phyloP scores from a whole-genome alignment of 176 grass and related monocot species.

The Oryza brachyantha region DNA sequence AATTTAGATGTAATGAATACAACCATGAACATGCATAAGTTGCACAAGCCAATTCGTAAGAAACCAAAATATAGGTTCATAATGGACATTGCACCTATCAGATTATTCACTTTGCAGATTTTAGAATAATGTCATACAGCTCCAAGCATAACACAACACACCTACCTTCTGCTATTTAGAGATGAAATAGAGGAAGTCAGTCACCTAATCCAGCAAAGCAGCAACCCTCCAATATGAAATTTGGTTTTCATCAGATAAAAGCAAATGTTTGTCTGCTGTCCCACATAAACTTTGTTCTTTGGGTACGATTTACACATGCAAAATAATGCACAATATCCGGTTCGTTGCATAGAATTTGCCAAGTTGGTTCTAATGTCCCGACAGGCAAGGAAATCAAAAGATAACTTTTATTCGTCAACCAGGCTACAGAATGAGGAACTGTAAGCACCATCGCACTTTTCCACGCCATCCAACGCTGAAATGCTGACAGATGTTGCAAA shows the following conservation, averaged over 20 bases:
- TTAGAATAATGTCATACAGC: not conserved
- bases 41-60: not conserved
- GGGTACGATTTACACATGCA: not conserved
- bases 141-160: not conserved
- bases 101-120: conserved; percentile 1
- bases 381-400: not conserved
- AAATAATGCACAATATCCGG: not conserved
- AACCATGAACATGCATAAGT: not conserved
- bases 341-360: not conserved
- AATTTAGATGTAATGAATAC: not conserved
- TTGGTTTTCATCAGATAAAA: not conserved
- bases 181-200: not conserved
- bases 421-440: not conserved
- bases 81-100: not conserved
- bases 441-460: not conserved
- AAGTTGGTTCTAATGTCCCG: not conserved
- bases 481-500: not conserved
- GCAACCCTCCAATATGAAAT: not conserved
- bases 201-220: conserved; percentile 12
- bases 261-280: not conserved
- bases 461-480: not conserved
- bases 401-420: not conserved
- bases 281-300: not conserved
- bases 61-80: not conserved
- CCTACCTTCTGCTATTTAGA: not conserved